Percentiles rank a stretch among this genome's conserved stretches.
Evolutionary conservation across 2,329 filamentous ascomycete genomes (phyloP).

Genomic region (Bertia moriformis): DNA sequence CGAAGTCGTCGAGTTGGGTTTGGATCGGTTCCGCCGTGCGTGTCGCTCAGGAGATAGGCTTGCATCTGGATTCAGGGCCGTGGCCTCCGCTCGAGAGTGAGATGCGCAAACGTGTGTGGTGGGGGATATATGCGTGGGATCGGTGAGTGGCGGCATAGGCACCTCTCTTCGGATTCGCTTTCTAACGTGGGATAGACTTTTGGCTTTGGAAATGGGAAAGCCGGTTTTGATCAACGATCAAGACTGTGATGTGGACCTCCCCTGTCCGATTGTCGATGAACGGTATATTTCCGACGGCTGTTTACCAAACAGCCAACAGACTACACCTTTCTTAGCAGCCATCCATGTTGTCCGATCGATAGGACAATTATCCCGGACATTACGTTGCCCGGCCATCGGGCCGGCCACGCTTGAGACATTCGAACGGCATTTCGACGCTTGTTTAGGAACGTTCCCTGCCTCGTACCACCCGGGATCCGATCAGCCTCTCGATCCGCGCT

Average conservation of each 20-base stretch:
- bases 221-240: slow-evolving; percentile 1
- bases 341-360: slow-evolving; percentile 73
- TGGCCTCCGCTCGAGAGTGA: not conserved
- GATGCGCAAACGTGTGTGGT: slow-evolving; percentile 1
- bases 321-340: slow-evolving; percentile 48
- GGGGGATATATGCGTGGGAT: not conserved
- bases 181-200: not conserved
- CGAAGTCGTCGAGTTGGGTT: not conserved
- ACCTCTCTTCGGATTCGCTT: too few species aligned
- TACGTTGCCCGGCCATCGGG: slow-evolving; percentile 54
- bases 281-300: not conserved
- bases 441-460: slow-evolving; percentile 61
- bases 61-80: not conserved
- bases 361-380: slow-evolving; percentile 54
- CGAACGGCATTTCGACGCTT: slow-evolving; percentile 66
- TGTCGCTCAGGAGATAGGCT: not conserved
- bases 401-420: slow-evolving; percentile 59
- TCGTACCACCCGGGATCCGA: slow-evolving; percentile 55
- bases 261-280: not conserved
- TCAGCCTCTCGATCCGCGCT: slow-evolving; percentile 56
- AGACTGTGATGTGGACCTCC: slow-evolving; percentile 1
- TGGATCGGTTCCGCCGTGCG: not conserved
- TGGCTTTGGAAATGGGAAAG: slow-evolving; percentile 1
- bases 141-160: too few species aligned
- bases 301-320: slow-evolving; percentile 11